Evolutionary conservation across 768 basidiomycete genomes (phyloP), one percentile per base, ranked within the genome.

Genomic region (Mrakia frigida): DNA sequence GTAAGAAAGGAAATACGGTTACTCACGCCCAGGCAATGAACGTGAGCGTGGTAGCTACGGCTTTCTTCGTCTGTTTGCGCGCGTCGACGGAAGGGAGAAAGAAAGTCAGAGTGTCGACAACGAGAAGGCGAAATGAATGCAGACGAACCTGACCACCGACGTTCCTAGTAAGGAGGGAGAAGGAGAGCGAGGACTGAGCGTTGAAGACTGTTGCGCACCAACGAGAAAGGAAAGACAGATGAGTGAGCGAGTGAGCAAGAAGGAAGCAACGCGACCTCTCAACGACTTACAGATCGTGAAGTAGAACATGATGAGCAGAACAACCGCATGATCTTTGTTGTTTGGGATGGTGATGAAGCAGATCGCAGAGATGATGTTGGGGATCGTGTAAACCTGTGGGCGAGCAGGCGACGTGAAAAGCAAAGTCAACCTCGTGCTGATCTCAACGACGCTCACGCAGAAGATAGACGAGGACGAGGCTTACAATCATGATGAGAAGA

Each of bases 281-380:
- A 14, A 2, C 16, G 37, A 68, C 25, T 39, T 39, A n/a, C 65
- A 67, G 31, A 75, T 67, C 60, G 81, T 85, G 78, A 75, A 85
- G 86, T 88, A 88, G 80, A 88, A 88, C 23, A 86, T 86, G 43
- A 87, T 79, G 35, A 87, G 82, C 9, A 87, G 84, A 41, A 86
- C 87, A 53, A 86, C 86, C 70, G 85, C 86, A 11, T 86, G 86
- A 28, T 83, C 80, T 3, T 79, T 52, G 23, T 79, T 83, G 1
- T 86, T 86, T n/a, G 80, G 82, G 25, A 87, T 87, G 39, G 82
- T 85, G 41, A 87, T 76, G 79, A 88, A 86, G 37, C 87, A 85
- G 53, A 88, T 84, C 0, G 87, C 75, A 28, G 86, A 86, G n/a
- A 84, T 84, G 65, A 88, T 82, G 79, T 87, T 87, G 18, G 86